A percentile compares a stretch with the other conserved stretches of the same genome.
phyloP scores from a whole-genome alignment of 1,284 basidiomycete species.

The Ganoderma sp. region DNA sequence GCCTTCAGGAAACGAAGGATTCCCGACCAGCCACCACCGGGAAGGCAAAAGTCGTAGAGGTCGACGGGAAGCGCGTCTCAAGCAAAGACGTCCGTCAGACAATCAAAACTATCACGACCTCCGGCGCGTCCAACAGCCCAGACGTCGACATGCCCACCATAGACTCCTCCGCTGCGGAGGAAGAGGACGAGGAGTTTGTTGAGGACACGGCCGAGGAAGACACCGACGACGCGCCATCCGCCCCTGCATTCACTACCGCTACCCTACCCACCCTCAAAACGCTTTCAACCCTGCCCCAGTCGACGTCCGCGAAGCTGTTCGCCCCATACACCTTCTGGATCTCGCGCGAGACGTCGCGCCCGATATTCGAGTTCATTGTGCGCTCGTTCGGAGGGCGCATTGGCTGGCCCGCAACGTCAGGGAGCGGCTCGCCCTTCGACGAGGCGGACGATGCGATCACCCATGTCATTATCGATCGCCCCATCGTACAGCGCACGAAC shows the following conservation, averaged over 20 bases:
- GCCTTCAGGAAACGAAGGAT: slow-evolving; percentile 64
- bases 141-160: slow-evolving; percentile 50
- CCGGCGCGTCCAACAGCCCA: slow-evolving; percentile 39
- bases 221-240: slow-evolving; percentile 54
- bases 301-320: slow-evolving; percentile 71
- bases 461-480: slow-evolving; percentile 95
- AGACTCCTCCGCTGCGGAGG: slow-evolving; percentile 41
- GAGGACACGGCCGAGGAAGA: slow-evolving; percentile 67
- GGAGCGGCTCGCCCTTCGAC: slow-evolving; percentile 81
- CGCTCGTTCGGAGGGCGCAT: slow-evolving; percentile 90
- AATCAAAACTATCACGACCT: slow-evolving; percentile 64
- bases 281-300: slow-evolving; percentile 63
- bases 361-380: slow-evolving; percentile 95
- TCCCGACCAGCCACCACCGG: slow-evolving; percentile 38
- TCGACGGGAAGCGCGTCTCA: slow-evolving; percentile 64
- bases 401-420: slow-evolving; percentile 89
- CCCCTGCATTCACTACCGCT: slow-evolving; percentile 81
- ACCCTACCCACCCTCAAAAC: slow-evolving; percentile 82
- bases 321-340: slow-evolving; percentile 92
- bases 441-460: slow-evolving; percentile 86
- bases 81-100: slow-evolving; percentile 75
- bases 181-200: slow-evolving; percentile 75
- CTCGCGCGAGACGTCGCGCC: slow-evolving; percentile 91
- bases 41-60: slow-evolving; percentile 52
- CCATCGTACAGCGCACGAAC: slow-evolving; percentile 55